Conservation (phyloP, 768 basidiomycete species). For the Astraeus odoratus region DNA sequence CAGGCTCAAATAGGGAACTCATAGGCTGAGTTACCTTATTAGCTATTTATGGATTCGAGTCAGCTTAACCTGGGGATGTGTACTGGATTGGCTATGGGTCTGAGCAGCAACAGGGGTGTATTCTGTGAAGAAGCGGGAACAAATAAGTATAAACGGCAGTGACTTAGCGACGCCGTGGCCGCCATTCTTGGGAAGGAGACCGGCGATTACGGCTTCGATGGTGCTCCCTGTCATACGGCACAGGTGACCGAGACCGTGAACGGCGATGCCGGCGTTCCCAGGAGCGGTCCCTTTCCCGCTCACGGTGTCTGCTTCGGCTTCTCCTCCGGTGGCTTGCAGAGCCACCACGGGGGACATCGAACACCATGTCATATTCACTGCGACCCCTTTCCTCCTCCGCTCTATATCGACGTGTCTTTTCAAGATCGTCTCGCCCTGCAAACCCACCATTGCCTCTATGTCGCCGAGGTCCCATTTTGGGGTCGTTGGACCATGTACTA, state of each 20-base stretch:
- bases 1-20: too few species aligned
- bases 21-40: too few species aligned
- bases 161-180: slow-evolving; percentile 11
- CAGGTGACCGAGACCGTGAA: slow-evolving; percentile 18
- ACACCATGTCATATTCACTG: slow-evolving; percentile 68
- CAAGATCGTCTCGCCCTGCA: slow-evolving; percentile 70
- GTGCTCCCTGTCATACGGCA: slow-evolving; percentile 16
- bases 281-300: slow-evolving; percentile 28
- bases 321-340: slow-evolving; percentile 34
- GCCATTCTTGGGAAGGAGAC: slow-evolving; percentile 30
- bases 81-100: too few species aligned
- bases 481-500: slow-evolving; percentile 73
- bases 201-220: slow-evolving; percentile 32
- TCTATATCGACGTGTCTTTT: slow-evolving; percentile 64
- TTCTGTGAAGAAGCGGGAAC: slow-evolving; percentile 14
- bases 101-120: slow-evolving; percentile 4
- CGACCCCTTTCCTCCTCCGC: slow-evolving; percentile 25
- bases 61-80: too few species aligned
- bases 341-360: slow-evolving; percentile 55
- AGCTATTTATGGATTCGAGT: too few species aligned
- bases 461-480: slow-evolving; percentile 41
- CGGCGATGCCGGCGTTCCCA: slow-evolving; percentile 19
- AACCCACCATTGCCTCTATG: slow-evolving; percentile 38
- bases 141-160: slow-evolving; percentile 16
- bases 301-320: slow-evolving; percentile 48